phyloP scores from a whole-genome alignment of 2,329 filamentous ascomycete genomes.

The Tolypocladium capitatum region DNA sequence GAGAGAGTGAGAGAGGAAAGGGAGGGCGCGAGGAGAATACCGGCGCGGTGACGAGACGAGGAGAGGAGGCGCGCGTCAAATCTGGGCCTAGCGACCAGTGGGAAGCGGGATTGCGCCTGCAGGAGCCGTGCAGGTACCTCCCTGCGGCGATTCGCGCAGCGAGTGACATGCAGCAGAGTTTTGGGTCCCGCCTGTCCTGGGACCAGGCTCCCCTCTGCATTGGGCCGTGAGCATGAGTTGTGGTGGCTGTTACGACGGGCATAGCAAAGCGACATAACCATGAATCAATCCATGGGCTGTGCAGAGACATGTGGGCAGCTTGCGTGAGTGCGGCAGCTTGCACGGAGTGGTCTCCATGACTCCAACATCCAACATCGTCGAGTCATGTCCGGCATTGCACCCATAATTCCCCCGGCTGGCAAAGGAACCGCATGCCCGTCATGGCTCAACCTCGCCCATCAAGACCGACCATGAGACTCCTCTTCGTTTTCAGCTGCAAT shows the following conservation, averaged over 20 bases:
- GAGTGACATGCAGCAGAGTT: slow-evolving; percentile 1
- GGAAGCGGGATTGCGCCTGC: not conserved
- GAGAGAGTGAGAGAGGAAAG: not conserved
- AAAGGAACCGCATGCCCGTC: not conserved
- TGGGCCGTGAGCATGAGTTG: too few relatives aligned
- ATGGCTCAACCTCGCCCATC: not conserved
- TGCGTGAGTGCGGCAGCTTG: too few relatives aligned
- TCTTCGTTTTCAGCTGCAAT: not conserved
- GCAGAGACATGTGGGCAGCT: not conserved
- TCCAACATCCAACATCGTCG: too few relatives aligned
- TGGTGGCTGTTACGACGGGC: too few relatives aligned
- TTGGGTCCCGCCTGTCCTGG: not conserved
- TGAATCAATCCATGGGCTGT: too few relatives aligned
- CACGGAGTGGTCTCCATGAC: too few relatives aligned
- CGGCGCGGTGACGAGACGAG: not conserved
- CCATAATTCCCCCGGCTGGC: not conserved
- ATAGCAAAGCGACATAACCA: too few relatives aligned
- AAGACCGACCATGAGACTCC: not conserved
- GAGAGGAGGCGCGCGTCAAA: slow-evolving; percentile 2
- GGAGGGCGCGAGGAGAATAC: not conserved
- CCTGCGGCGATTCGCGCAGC: not conserved
- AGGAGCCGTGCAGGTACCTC: not conserved
- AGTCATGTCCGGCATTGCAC: too few relatives aligned
- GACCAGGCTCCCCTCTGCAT: not conserved
- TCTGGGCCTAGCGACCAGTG: not conserved